These are phyloP conservation scores for Amniculicola lignicola DNA, from an alignment of 495 filamentous ascomycete genomes.

Conservation along the genomic window DNA sequence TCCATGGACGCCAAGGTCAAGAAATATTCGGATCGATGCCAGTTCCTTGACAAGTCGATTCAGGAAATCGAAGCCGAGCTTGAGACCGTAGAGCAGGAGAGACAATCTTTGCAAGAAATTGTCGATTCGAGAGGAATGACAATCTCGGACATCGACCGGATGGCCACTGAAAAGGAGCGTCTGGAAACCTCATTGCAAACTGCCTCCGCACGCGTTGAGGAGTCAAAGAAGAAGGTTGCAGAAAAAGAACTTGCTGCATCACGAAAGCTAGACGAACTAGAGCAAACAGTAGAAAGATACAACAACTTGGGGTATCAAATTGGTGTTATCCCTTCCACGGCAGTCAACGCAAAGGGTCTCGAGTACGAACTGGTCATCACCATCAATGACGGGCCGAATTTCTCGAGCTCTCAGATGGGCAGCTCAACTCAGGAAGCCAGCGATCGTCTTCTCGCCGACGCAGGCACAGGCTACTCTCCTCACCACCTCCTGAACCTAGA, in stretches of 20 bases:
- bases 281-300: constrained; percentile 80
- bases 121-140: constrained; percentile 92
- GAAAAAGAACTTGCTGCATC: constrained; percentile 83
- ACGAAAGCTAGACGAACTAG: constrained; percentile 80
- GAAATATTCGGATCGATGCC: constrained; percentile 73
- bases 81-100: constrained; percentile 74
- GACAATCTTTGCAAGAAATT: constrained; percentile 69
- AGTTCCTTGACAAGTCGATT: constrained; percentile 74
- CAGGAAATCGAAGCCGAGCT: constrained; percentile 74
- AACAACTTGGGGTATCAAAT: constrained; percentile 92
- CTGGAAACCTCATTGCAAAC: constrained; percentile 79
- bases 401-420: constrained; percentile 69
- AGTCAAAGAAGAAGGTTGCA: constrained; percentile 72
- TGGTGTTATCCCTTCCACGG: constrained; percentile 78
- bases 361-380: constrained; percentile 78
- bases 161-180: constrained; percentile 91
- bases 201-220: constrained; percentile 69
- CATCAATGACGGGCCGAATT: constrained; percentile 67
- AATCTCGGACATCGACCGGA: constrained; percentile 96
- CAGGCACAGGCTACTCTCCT: constrained; percentile 82
- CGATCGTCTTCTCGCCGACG: constrained; percentile 73
- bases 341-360: constrained; percentile 76
- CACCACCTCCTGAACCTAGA: constrained; percentile 83
- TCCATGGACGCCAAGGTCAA: constrained; percentile 74
- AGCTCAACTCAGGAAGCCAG: constrained; percentile 48